Conservation (phyloP, 2,329 filamentous ascomycete genomes). For the Phaeosphaeria sp. region DNA sequence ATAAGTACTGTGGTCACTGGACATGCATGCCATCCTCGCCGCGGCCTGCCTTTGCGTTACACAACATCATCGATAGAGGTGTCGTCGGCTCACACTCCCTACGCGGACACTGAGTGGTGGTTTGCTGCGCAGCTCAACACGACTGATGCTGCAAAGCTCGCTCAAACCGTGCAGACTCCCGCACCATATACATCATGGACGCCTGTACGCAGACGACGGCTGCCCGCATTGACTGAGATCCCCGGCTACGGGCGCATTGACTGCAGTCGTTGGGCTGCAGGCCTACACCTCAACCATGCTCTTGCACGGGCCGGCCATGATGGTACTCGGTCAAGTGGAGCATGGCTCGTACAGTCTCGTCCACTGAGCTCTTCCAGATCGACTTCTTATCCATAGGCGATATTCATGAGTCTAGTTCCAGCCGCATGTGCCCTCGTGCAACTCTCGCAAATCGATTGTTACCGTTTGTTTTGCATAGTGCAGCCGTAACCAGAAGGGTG, state of each 20-base stretch:
- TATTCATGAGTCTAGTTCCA: constrained; percentile 10
- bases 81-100: constrained; percentile 27
- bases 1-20: constrained; percentile 41
- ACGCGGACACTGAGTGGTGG: constrained; percentile 23
- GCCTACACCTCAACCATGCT: constrained; percentile 18
- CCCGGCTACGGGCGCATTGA: constrained; percentile 34
- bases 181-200: constrained; percentile 33
- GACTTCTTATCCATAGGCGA: constrained; percentile 13
- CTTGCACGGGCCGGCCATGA: constrained; percentile 31
- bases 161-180: constrained; percentile 41
- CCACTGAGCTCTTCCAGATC: constrained; percentile 18
- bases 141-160: constrained; percentile 37
- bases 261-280: constrained; percentile 12
- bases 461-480: constrained; percentile 8
- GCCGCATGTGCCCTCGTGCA: constrained; percentile 11
- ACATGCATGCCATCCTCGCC: constrained; percentile 35
- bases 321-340: constrained; percentile 31
- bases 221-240: constrained; percentile 29
- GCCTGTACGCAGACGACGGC: constrained; percentile 30
- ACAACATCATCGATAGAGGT: constrained; percentile 37
- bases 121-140: constrained; percentile 29
- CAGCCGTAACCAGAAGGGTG: constrained; percentile 17
- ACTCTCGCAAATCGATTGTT: constrained; percentile 10
- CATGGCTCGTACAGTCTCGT: constrained; percentile 16
- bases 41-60: constrained; percentile 36